Base-by-base conservation (phyloP, 2,329 filamentous ascomycete species). In the Cadophora sp. region DNA sequence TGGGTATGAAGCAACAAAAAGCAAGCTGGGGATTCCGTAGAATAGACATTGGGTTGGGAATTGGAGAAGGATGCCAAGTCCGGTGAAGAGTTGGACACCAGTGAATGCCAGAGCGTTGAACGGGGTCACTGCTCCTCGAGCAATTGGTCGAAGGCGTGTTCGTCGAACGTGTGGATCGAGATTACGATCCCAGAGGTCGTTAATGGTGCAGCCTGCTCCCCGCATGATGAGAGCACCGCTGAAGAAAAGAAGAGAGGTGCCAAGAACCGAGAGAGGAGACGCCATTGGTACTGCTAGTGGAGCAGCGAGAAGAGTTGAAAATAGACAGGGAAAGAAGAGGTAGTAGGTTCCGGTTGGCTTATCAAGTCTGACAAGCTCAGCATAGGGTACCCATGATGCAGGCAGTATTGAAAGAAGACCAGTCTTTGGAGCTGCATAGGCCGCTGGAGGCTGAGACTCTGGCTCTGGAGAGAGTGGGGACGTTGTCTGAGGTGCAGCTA, bases 101-200 rank as follows among this genome's bases (percentile, higher is more conserved):
- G 93, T 92, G 77, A 91, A 97, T 24, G 89, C 81, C 3, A 96
- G 79, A 1, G 88, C 93, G n/a, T 88, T 82, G 73, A 87, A 84
- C 0, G 92, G 91, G 2, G 87, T 89, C 60, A 97, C 82, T 62
- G 93, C 93, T 41, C 91, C 86, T 14, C 94, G 87, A 0, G 94
- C 93, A 68, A 97, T 91, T 3, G 94, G 94, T 18, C 94, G 89
- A 39, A 93, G 82, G 16, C 90, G 87, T 6, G 92, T 96, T 58
- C 94, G 87, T 1, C 85, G 80, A 16, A 97, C 93, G 70, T 93
- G 87, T 7, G 91, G 90, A 78, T 97, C 94, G 18, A 97, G 88
- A 73, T 96, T 91, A 64, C 92, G 88, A 79, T 97, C 94, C 91
- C 93, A 94, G 60, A 96, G 87, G 77, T 97, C 94, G 77, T 97